phyloP scores from a whole-genome alignment of 805 yeast genomes.

The Naumovozyma castellii region DNA sequence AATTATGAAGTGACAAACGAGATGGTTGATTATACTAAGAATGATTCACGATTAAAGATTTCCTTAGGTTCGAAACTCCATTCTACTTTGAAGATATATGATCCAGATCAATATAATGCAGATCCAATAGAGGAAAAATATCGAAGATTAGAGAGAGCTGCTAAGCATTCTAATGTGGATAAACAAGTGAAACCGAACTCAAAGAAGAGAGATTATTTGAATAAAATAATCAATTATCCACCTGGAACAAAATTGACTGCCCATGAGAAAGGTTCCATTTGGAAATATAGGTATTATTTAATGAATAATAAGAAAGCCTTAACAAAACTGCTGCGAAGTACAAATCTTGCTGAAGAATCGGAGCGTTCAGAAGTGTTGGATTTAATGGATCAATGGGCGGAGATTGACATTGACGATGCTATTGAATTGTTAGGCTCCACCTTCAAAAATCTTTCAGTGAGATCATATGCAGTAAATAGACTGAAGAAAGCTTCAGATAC shows the following conservation, averaged over 20 bases:
- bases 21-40: conserved; percentile 15
- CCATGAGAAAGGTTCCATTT: conserved; percentile 74
- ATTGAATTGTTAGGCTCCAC: conserved; percentile 75
- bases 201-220: conserved; percentile 63
- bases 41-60: conserved; percentile 25
- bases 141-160: conserved; percentile 73
- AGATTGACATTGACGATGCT: conserved; percentile 75
- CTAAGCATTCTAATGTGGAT: conserved; percentile 67
- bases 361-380: conserved; percentile 76
- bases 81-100: conserved; percentile 40
- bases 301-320: conserved; percentile 58
- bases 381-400: conserved; percentile 59
- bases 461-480: conserved; percentile 84
- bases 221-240: conserved; percentile 61
- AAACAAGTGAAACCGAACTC: conserved; percentile 84
- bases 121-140: conserved; percentile 88
- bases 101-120: conserved; percentile 55
- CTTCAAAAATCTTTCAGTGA: conserved; percentile 60
- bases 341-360: conserved; percentile 76
- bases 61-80: conserved; percentile 21
- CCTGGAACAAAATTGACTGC: conserved; percentile 75
- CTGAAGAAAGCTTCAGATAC: conserved; percentile 67
- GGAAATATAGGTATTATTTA: conserved; percentile 83
- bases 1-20: conserved; percentile 37
- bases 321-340: conserved; percentile 77